These are phyloP conservation scores for Chlorociboria aeruginascens DNA, from an alignment of 495 filamentous ascomycete species.

Conservation along the genomic window DNA sequence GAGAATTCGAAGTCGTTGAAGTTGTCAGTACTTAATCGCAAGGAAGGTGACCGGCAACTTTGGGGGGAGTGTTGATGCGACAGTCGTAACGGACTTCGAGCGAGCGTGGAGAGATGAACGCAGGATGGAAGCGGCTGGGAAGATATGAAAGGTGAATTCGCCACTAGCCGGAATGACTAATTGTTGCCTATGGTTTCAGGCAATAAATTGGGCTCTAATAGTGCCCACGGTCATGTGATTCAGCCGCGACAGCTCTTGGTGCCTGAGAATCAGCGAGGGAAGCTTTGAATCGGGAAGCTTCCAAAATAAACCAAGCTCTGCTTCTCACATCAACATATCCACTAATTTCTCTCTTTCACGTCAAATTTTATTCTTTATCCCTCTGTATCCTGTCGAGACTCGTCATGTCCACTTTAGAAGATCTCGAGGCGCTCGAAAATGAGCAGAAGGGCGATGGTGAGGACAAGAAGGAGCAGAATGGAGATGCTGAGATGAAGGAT, in stretches of 20 bases:
- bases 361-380: not conserved
- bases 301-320: not conserved
- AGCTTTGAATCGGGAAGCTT: slow-evolving; percentile 13
- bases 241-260: not conserved
- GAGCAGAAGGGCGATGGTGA: slow-evolving; percentile 52
- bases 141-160: not conserved
- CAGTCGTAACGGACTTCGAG: slow-evolving; percentile 15
- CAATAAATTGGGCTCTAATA: too few species aligned
- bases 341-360: not conserved
- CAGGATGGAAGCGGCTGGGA: not conserved
- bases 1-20: slow-evolving; percentile 16
- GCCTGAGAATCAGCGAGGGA: slow-evolving; percentile 10
- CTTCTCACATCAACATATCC: not conserved
- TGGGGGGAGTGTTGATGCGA: slow-evolving; percentile 13
- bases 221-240: too few species aligned
- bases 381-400: not conserved
- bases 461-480: slow-evolving; percentile 57
- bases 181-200: too few species aligned
- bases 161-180: not conserved
- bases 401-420: slow-evolving; percentile 74
- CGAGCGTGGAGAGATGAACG: slow-evolving; percentile 14
- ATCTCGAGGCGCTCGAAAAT: slow-evolving; percentile 57
- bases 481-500: slow-evolving; percentile 86
- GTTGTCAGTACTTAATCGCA: slow-evolving; percentile 20
- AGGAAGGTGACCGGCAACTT: slow-evolving; percentile 18